Evolutionary conservation across 2,329 filamentous ascomycete species (phyloP), one percentile per base, ranked within the genome.

Genomic region (Phialophora expanda): DNA sequence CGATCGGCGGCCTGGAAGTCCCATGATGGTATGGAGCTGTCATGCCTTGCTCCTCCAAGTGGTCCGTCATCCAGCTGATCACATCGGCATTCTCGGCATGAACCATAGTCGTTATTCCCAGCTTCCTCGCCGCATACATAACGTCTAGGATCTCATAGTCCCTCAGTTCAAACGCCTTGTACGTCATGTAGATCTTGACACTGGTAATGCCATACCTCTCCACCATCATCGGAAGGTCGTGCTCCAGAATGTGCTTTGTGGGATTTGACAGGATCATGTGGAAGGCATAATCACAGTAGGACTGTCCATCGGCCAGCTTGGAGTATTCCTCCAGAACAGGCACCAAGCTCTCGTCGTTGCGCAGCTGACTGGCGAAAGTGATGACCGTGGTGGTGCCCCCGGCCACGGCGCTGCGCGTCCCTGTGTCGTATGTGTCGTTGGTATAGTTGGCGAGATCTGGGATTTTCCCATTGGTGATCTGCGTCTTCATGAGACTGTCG

Each of bases 371-470:
- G 0, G 85, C 86, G 73, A 88, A 88, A 0, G 84, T 79, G 11
- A 87, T 74, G 17, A 88, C 77, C 0, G 86, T 87, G 0, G 86
- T 88, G 3, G 81, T 87, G 28, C 85, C 85, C 12, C 85, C 85
- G 1, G 84, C 84, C 61, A 87, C 79, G 3, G 85, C 85, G 28
- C 80, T 83, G 11, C 85, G 78, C 0, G 84, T 83, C 0, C 85
- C 85, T 1, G 77, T 78, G 63, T 82, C 78, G 71, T 77, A 83
- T 7, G 75, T 78, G 62, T 83, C 81, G 4, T 79, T 76, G 1
- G 78, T 56, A 41, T 56, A 62, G 51, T 62, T 62, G 17, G 50
- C 50, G 11, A 56, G 50, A n/a, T 55, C 60, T n/a, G 60, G 60
- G 38, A 62, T 62, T n/a, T 62, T 44, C 20, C 60, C 60, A 41